These are phyloP conservation scores for Penicillium cinerascens DNA, from an alignment of 495 filamentous ascomycete species.

Conservation along the genomic window DNA sequence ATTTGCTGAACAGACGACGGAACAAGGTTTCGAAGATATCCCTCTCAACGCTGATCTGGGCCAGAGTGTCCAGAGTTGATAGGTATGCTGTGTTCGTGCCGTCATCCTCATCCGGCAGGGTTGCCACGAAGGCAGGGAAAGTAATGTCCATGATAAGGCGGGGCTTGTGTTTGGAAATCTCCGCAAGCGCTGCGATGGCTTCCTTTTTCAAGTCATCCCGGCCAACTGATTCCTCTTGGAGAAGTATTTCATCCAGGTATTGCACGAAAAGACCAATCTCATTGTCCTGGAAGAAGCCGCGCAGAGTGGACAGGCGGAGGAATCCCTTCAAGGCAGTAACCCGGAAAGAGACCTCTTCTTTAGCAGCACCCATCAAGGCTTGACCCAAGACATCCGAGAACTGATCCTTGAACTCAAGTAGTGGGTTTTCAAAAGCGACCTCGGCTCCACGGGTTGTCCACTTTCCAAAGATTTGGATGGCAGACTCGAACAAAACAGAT, in stretches of 20 bases:
- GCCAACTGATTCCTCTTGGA: conserved; percentile 56
- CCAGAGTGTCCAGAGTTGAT: conserved; percentile 62
- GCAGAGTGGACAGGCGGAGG: conserved; percentile 51
- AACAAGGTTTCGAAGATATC: conserved; percentile 68
- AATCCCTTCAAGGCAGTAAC: conserved; percentile 58
- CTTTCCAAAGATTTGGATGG: conserved; percentile 54
- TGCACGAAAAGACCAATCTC: conserved; percentile 63
- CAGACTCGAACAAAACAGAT: conserved; percentile 55
- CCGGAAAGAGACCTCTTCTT: conserved; percentile 65
- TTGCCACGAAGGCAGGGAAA: conserved; percentile 70
- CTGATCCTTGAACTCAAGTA: conserved; percentile 57
- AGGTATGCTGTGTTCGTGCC: conserved; percentile 44
- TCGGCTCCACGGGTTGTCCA: conserved; percentile 46
- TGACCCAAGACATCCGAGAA: conserved; percentile 58
- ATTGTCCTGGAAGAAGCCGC: conserved; percentile 58
- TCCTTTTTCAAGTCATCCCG: conserved; percentile 58
- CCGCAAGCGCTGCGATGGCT: conserved; percentile 60
- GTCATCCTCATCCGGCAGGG: conserved; percentile 58
- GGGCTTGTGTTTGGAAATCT: conserved; percentile 64
- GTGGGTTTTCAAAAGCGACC: conserved; percentile 43
- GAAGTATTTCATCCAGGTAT: conserved; percentile 61
- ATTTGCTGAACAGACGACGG: conserved; percentile 62
- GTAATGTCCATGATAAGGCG: conserved; percentile 67
- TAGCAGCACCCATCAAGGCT: conserved; percentile 57
- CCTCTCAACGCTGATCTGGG: conserved; percentile 62